Evolutionary conservation across 2,329 filamentous ascomycete genomes (phyloP).

Genomic region (Clonostachys chloroleuca): DNA sequence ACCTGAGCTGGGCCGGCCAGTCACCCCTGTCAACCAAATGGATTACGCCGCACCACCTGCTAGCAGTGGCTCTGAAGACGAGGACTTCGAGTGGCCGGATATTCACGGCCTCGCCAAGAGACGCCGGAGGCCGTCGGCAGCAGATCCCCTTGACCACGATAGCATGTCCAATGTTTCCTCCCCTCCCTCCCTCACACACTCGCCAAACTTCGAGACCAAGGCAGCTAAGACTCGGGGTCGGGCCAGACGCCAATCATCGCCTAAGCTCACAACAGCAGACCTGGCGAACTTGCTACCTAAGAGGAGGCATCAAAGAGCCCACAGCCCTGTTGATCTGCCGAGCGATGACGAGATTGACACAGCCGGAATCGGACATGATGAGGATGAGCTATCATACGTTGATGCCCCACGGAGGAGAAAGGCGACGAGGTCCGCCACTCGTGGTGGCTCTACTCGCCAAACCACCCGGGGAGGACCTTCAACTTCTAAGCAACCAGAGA

Average conservation of each 20-base stretch:
- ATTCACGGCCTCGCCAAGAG: conserved; percentile 44
- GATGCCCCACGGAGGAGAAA: conserved; percentile 26
- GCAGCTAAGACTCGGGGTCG: conserved; percentile 21
- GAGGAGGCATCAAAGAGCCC: conserved; percentile 35
- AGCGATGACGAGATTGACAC: conserved; percentile 44
- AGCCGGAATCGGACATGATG: conserved; percentile 42
- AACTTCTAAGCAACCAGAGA: conserved; percentile 6
- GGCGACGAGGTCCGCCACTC: conserved; percentile 16
- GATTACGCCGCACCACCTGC: conserved; percentile 50
- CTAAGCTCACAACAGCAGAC: conserved; percentile 45
- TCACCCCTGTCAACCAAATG: conserved; percentile 35
- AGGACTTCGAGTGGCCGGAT: conserved; percentile 44
- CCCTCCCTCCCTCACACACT: conserved; percentile 63
- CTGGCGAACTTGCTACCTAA: conserved; percentile 50
- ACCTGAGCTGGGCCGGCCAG: conserved; percentile 19
- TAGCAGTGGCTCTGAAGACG: conserved; percentile 44
- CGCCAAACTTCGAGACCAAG: conserved; percentile 45
- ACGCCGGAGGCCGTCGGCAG: conserved; percentile 29
- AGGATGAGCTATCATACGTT: conserved; percentile 51
- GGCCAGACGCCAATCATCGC: conserved; percentile 21
- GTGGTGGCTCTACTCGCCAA: conserved; percentile 2
- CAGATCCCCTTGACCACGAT: conserved; percentile 29
- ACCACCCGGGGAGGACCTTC: neutral
- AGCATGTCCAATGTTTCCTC: conserved; percentile 54
- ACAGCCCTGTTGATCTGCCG: conserved; percentile 31